A percentile compares a stretch with the other conserved stretches of the same genome.
phyloP scores from a whole-genome alignment of 371 early-diverging fungal species.

The Mucor lusitanicus region DNA sequence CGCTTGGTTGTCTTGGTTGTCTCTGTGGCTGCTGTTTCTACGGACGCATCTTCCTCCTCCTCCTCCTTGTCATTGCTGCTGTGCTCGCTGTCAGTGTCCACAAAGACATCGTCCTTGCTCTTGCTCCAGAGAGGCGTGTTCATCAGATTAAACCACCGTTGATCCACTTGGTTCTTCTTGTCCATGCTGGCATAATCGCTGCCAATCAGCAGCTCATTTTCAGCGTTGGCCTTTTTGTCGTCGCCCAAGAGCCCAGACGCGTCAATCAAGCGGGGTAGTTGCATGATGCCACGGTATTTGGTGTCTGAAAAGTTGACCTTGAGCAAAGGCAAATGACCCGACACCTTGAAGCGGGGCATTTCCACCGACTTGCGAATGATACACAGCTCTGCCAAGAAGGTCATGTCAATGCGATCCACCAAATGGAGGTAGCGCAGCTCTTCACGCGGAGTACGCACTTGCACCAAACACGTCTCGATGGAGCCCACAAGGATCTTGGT shows the following conservation, averaged over 20 bases:
- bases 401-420: slow-evolving; percentile 86
- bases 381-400: slow-evolving; percentile 81
- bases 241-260: slow-evolving; percentile 41
- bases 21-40: slow-evolving; percentile 18
- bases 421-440: slow-evolving; percentile 70
- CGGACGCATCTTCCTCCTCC: slow-evolving; percentile 22
- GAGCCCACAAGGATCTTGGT: slow-evolving; percentile 87
- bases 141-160: slow-evolving; percentile 38
- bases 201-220: background rate
- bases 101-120: slow-evolving; percentile 21
- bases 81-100: slow-evolving; percentile 38
- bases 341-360: slow-evolving; percentile 75
- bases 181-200: background rate
- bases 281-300: slow-evolving; percentile 93
- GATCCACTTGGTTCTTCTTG: slow-evolving; percentile 15
- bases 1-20: slow-evolving; percentile 13
- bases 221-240: background rate
- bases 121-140: slow-evolving; percentile 37
- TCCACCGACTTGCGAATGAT: slow-evolving; percentile 81
- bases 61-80: slow-evolving; percentile 25
- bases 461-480: slow-evolving; percentile 72
- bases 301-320: slow-evolving; percentile 92
- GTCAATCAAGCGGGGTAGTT: slow-evolving; percentile 64
- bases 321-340: slow-evolving; percentile 85
- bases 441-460: slow-evolving; percentile 52